These are phyloP conservation scores for Fusarium compactum DNA, from an alignment of 2,329 filamentous ascomycete species.

Conservation along the genomic window DNA sequence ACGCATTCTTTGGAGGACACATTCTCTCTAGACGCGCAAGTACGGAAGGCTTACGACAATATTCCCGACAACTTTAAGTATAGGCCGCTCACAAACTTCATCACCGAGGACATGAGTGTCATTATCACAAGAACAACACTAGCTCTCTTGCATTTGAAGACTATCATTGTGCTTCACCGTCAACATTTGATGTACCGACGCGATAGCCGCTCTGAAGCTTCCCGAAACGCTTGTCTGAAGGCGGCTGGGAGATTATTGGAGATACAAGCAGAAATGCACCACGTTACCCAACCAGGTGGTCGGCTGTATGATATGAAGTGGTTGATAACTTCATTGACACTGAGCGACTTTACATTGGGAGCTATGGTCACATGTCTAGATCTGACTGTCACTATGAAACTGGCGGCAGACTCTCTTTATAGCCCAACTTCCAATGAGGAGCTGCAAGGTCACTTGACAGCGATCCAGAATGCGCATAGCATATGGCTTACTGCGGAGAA, in stretches of 20 bases:
- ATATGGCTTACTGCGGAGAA: slow-evolving; percentile 38
- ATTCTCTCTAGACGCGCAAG: slow-evolving; percentile 37
- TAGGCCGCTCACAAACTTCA: slow-evolving; percentile 43
- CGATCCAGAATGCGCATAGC: slow-evolving; percentile 32
- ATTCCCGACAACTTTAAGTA: slow-evolving; percentile 46
- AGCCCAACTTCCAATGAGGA: accelerated
- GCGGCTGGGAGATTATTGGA: slow-evolving; percentile 46
- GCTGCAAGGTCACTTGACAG: not conserved
- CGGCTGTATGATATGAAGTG: slow-evolving; percentile 58
- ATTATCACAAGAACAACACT: slow-evolving; percentile 48
- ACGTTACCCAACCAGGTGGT: slow-evolving; percentile 56
- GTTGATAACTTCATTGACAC: slow-evolving; percentile 59
- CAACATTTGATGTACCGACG: slow-evolving; percentile 41
- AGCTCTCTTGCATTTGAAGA: slow-evolving; percentile 50
- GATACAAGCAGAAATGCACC: slow-evolving; percentile 49
- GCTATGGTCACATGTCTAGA: slow-evolving; percentile 63
- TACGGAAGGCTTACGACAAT: slow-evolving; percentile 34
- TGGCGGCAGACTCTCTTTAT: not conserved
- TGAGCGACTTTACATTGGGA: slow-evolving; percentile 64
- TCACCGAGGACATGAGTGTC: slow-evolving; percentile 43
- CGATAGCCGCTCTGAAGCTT: slow-evolving; percentile 27
- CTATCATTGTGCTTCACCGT: slow-evolving; percentile 51
- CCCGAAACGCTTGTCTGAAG: slow-evolving; percentile 42
- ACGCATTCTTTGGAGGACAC: slow-evolving; percentile 26
- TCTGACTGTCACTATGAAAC: slow-evolving; percentile 41